These are phyloP conservation scores for Brassica nigra DNA, from an alignment of 345 rosid genomes.

Conservation along the genomic window DNA sequence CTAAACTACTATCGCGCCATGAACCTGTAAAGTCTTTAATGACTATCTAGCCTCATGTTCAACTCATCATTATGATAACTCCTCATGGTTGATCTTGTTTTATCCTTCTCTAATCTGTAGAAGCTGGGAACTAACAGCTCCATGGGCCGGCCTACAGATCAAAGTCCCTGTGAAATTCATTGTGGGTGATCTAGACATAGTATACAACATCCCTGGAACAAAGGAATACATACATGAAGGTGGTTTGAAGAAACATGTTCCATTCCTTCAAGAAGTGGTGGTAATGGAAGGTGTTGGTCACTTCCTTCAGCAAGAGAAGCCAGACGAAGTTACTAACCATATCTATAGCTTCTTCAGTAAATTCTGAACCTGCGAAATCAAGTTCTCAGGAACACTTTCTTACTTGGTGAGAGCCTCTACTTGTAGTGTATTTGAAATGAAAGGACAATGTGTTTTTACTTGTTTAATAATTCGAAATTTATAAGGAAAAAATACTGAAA, in stretches of 20 bases:
- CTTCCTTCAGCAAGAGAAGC: constrained; percentile 67
- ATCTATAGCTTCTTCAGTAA: constrained; percentile 69
- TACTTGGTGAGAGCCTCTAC: not conserved
- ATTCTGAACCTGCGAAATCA: constrained; percentile 43
- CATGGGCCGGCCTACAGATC: constrained; percentile 63
- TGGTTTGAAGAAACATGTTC: constrained; percentile 62
- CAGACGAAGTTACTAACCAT: constrained; percentile 63
- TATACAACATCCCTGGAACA: constrained; percentile 56
- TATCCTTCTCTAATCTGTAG: constrained; percentile 45
- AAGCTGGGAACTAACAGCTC: constrained; percentile 76
- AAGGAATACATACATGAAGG: constrained; percentile 64
- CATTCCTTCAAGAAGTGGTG: constrained; percentile 69
- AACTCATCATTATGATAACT: not conserved
- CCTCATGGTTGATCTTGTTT: constrained; percentile 18
- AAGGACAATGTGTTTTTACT: not conserved
- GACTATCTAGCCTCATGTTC: not conserved
- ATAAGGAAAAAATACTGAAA: not conserved
- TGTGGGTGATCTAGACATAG: constrained; percentile 70
- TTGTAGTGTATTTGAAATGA: not conserved
- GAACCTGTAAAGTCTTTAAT: constrained; percentile 53
- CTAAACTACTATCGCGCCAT: constrained; percentile 76
- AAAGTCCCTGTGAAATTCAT: constrained; percentile 82
- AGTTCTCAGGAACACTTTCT: not conserved
- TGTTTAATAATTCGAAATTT: not conserved
- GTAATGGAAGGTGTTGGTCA: constrained; percentile 86